These are phyloP conservation scores for Stephania japonica DNA, from an alignment of 164 flowering plant species.

Conservation along the genomic window DNA sequence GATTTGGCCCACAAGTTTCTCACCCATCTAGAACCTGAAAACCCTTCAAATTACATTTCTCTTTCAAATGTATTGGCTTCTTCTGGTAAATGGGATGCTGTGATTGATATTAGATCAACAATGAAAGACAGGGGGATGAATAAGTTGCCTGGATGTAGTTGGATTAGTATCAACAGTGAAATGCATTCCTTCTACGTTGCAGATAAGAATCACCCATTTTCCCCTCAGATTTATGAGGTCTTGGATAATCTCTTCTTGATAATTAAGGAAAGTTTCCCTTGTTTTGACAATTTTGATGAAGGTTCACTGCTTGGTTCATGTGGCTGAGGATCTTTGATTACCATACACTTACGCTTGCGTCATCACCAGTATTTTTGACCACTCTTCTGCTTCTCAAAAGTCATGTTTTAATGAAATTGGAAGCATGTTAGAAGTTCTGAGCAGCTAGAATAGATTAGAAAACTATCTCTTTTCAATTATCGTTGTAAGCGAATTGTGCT, in stretches of 20 bases:
- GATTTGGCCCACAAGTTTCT: conserved; percentile 51
- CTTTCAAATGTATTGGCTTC: conserved; percentile 63
- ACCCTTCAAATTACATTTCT: conserved; percentile 58
- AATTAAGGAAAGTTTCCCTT: conserved; percentile 33
- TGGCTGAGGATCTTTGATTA: neutral
- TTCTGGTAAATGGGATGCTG: conserved; percentile 56
- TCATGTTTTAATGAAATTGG: no score
- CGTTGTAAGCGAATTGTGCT: no score
- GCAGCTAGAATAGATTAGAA: no score
- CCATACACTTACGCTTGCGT: no score
- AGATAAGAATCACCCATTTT: conserved; percentile 49
- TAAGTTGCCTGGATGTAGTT: conserved; percentile 74
- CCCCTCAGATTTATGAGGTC: conserved; percentile 34
- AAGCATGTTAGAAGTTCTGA: no score
- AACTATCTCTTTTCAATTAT: no score
- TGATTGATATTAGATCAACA: conserved; percentile 42
- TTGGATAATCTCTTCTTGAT: conserved; percentile 33
- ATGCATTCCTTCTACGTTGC: conserved; percentile 39
- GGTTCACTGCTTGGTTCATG: neutral
- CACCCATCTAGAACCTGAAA: conserved; percentile 54
- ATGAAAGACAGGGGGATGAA: conserved; percentile 6
- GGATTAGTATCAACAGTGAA: neutral
- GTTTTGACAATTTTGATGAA: conserved; percentile 14
- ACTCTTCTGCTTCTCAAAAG: no score
- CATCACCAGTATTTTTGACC: no score